Evolutionary conservation across 2,329 filamentous ascomycete genomes (phyloP), one percentile per base, ranked within the genome.

Genomic region (Ophiostoma ulmi): DNA sequence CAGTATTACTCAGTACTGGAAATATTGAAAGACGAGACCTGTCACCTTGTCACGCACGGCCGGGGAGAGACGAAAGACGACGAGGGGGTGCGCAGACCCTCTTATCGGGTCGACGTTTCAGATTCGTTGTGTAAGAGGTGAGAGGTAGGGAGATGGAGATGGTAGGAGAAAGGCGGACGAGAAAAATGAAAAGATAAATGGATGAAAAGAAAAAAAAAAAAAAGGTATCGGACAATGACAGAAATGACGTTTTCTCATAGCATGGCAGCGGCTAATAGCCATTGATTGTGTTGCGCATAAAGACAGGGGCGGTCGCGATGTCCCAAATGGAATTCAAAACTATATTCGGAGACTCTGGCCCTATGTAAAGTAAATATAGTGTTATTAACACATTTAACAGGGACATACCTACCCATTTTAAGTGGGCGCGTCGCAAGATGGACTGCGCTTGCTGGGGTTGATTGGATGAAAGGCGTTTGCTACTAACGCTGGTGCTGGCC

Each of bases 71-170:
- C 8, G 44, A 20, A 7, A 48, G 44, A 48, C 31, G 17, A 26
- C 26, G 17, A 2, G 63, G 64, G 36, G 44, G 64, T 48, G 44
- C 5, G 44, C 7, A 58, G 22, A 26, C 22, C 70, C 70, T 68
- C 55, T 66, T 44, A 69, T 69, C 67, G 70, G 70, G 70, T 67
- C 67, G 67, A 11, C 70, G 70, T 71, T 71, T 71, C 70, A 71
- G 70, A 71, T 71, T 67, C 58, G 41, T 31, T 31, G 31, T 31
- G 31, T 31, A 4, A 31, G 31, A 63, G 69, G 65, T 63, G 48
- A 31, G 31, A 17, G 10, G 39, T 26, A 35, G n/a, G 63, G 13
- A 39, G 58, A 70, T 11, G 39, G 39, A 44, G 39, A 44, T 13
- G 39, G 31, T 31, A 31, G 31, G 31, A 31, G n/a, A n/a, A n/a